Percentiles rank a stretch among this genome's conserved stretches.
These are phyloP conservation scores for Aureobasidium sp. DNA, from an alignment of 2,329 filamentous ascomycete species.

Conservation along the genomic window DNA sequence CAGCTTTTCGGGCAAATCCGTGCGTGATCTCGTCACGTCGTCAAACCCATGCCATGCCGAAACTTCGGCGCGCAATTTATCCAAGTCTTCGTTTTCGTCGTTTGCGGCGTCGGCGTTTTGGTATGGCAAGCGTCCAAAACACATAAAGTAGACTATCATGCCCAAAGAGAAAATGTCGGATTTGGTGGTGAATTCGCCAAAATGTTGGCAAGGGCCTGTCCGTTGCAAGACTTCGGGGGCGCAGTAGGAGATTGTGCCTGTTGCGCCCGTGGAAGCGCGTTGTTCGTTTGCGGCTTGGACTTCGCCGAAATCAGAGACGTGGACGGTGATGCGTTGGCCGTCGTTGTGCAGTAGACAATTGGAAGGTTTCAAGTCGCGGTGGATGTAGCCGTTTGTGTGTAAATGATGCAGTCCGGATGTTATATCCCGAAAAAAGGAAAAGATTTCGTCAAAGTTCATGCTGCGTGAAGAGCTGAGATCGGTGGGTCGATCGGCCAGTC, in stretches of 20 bases:
- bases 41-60: constrained; percentile 69
- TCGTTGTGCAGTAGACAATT: constrained; percentile 84
- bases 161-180: constrained; percentile 97
- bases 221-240: constrained; percentile 82
- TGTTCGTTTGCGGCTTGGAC: constrained; percentile 77
- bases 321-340: constrained; percentile 63
- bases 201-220: constrained; percentile 57
- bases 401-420: constrained; percentile 86
- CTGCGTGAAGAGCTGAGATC: constrained; percentile 47
- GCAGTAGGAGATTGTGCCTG: constrained; percentile 95
- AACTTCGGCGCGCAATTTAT: constrained; percentile 75
- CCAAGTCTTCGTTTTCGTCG: constrained; percentile 84
- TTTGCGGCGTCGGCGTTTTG: constrained; percentile 23
- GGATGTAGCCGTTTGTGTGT: constrained; percentile 86
- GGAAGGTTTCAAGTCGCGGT: constrained; percentile 90
- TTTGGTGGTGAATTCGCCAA: constrained; percentile 92
- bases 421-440: constrained; percentile 93
- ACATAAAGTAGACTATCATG: constrained; percentile 98
- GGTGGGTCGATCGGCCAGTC: constrained; percentile 58
- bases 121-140: constrained; percentile 73
- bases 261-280: constrained; percentile 85
- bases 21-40: constrained; percentile 63
- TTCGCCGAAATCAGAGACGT: constrained; percentile 97
- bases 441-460: constrained; percentile 82
- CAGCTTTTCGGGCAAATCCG: constrained; percentile 77